Percentiles rank a stretch among this genome's conserved stretches.
These are phyloP conservation scores for Rhododendron simsii DNA, from an alignment of 148 eudicot species.

Conservation along the genomic window DNA sequence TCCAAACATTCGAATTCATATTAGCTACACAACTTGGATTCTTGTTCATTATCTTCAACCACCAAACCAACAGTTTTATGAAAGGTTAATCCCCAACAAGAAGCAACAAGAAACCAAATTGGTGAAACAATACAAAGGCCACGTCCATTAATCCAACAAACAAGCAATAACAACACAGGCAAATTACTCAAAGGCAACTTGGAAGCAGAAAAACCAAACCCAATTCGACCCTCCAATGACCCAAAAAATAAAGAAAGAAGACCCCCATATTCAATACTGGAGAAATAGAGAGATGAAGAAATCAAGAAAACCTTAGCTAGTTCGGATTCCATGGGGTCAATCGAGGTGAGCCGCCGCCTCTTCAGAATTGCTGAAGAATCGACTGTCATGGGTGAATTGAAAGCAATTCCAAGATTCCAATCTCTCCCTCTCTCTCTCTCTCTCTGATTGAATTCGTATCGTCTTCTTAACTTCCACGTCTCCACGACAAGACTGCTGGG, in stretches of 20 bases:
- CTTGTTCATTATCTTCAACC: not conserved
- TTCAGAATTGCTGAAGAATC: constrained; percentile 29
- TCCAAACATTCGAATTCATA: not conserved
- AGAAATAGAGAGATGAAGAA: not conserved
- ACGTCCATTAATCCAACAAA: not conserved
- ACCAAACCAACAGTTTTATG: not conserved
- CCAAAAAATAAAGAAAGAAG: not conserved
- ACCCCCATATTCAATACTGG: not conserved
- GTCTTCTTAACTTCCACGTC: not conserved
- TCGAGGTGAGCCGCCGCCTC: constrained; percentile 22
- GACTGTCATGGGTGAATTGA: constrained; percentile 18
- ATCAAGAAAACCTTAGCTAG: constrained; percentile 26
- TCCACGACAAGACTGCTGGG: not conserved
- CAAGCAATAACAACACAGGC: not conserved
- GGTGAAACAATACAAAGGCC: not conserved
- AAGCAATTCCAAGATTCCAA: not conserved
- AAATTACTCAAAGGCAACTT: not conserved
- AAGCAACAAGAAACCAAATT: not conserved
- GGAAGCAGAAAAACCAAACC: not conserved
- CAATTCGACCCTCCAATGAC: not conserved
- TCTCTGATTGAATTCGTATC: not conserved
- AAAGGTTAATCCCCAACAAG: not conserved
- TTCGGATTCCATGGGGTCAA: constrained; percentile 38
- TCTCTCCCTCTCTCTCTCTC: not conserved
- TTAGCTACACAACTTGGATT: not conserved